phyloP scores from a whole-genome alignment of 1,284 basidiomycete species.

The Pisolithus thermaeus region DNA sequence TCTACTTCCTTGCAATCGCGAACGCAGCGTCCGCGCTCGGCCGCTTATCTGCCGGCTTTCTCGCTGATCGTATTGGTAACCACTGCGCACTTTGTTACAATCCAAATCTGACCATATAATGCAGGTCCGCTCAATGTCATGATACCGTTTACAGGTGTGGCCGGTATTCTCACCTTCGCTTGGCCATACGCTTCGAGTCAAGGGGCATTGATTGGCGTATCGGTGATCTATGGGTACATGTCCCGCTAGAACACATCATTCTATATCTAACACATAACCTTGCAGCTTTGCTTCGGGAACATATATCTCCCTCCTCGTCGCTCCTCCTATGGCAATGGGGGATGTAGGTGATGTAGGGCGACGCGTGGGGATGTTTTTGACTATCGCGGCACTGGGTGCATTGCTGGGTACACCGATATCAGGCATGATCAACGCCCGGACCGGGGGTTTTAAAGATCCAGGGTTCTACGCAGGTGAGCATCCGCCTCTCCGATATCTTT shows the following conservation, averaged over 20 bases:
- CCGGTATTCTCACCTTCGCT: constrained; percentile 34
- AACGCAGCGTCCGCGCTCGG: constrained; percentile 41
- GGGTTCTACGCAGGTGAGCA: too few species aligned
- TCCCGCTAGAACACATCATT: not conserved
- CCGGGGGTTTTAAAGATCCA: constrained; percentile 32
- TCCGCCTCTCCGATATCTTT: constrained; percentile 10
- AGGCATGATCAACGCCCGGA: constrained; percentile 37
- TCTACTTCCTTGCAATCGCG: constrained; percentile 44
- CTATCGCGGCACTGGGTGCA: constrained; percentile 41
- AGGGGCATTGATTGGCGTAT: constrained; percentile 30
- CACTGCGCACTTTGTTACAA: not conserved
- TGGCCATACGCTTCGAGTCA: constrained; percentile 39
- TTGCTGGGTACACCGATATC: constrained; percentile 45
- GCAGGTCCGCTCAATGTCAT: constrained; percentile 39
- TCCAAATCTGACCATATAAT: not conserved
- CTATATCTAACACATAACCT: not conserved
- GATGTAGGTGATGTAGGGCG: constrained; percentile 25
- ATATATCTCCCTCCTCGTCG: constrained; percentile 48
- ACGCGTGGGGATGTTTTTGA: constrained; percentile 48
- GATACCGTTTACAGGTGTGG: constrained; percentile 34
- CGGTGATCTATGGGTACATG: constrained; percentile 41
- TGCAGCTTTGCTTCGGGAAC: constrained; percentile 49
- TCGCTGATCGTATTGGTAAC: constrained; percentile 37
- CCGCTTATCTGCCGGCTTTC: constrained; percentile 34
- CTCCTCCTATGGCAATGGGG: constrained; percentile 58